phyloP scores from a whole-genome alignment of 2,329 filamentous ascomycete genomes.

The Chalaropsis ovoidea region DNA sequence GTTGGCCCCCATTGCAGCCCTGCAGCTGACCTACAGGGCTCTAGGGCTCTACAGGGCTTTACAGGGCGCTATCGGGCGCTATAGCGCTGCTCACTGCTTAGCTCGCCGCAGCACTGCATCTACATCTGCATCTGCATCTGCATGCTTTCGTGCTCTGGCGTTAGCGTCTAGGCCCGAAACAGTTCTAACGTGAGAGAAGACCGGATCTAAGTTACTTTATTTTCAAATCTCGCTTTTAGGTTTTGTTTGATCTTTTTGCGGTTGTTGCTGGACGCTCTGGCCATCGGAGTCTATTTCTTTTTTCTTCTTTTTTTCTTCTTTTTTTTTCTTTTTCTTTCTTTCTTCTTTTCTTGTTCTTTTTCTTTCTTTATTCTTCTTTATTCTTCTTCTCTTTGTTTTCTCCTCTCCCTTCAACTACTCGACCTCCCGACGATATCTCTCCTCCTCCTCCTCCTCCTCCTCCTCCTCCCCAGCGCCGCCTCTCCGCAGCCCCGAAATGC shows the following conservation, averaged over 20 bases:
- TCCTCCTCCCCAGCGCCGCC: background rate
- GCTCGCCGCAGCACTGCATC: background rate
- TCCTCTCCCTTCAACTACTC: background rate
- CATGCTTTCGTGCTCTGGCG: background rate
- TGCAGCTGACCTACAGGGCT: too few relatives aligned
- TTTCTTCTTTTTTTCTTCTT: background rate
- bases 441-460: background rate
- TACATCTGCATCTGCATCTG: too few relatives aligned
- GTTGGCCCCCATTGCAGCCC: too few relatives aligned
- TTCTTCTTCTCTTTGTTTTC: background rate
- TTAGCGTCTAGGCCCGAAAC: background rate
- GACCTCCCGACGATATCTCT: background rate
- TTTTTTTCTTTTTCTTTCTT: background rate
- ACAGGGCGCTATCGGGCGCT: too few relatives aligned
- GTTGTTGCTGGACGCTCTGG: background rate
- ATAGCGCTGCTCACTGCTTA: too few relatives aligned
- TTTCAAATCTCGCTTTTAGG: constrained; percentile 5
- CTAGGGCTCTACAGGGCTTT: too few relatives aligned
- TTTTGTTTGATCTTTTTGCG: background rate
- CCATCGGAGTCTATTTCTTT: background rate
- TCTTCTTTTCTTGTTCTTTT: background rate
- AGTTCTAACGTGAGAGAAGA: background rate
- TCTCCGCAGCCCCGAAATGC: background rate
- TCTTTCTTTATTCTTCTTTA: background rate
- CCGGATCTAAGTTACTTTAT: background rate